Base-by-base conservation (phyloP, 495 filamentous ascomycete species). In the Aspergillus incahuasiensis region DNA sequence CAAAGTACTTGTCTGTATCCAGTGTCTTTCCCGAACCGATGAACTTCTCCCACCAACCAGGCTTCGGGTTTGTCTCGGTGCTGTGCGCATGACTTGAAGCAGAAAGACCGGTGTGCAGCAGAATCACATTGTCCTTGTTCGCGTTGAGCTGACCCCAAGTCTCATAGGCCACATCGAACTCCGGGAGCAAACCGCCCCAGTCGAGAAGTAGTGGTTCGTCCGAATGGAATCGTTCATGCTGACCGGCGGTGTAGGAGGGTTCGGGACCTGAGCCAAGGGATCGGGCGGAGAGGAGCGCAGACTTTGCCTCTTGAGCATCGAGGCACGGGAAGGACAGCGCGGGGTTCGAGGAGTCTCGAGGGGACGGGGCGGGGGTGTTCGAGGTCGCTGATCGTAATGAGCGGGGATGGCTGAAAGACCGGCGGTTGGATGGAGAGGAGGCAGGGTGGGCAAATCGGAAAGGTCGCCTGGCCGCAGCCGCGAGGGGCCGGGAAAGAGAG, bases 21-120 rank as follows among this genome's bases (percentile, higher is more conserved):
- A 99, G 69, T 19, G 91, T 85, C 28, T 80, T 78, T 0, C 90
- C 91, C 0, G 95, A 89, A 0, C 94, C 94, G 60, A 99, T 97
- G 69, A 99, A 99, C 68, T 89, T 95, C 75, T 99, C 95, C 94
- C 94, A 99, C 94, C 94, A 99, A 0, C 94, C 94, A 0, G 89
- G 85, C 68, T 95, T 88, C 0, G 88, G 82, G 68, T 97, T 99
- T 13, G 73, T 77, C 34, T 78, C 75, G 20, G 92, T 97, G 41
- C 91, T 96, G 59, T 92, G 91, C 2, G 94, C 94, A 71, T 99
- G 94, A 50, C 91, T 96, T 9, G 91, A 96, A 13, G 94, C 94
- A 3, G 91, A 96, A 3, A 99, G 82, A 13, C 94, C 94, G 0
- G 94, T 99, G 67, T 97, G 90, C 0, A 99, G 74, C 5, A 99